Conservation (phyloP, 192 early-diverging fungal genomes). For the Cetraspora pellucida region DNA sequence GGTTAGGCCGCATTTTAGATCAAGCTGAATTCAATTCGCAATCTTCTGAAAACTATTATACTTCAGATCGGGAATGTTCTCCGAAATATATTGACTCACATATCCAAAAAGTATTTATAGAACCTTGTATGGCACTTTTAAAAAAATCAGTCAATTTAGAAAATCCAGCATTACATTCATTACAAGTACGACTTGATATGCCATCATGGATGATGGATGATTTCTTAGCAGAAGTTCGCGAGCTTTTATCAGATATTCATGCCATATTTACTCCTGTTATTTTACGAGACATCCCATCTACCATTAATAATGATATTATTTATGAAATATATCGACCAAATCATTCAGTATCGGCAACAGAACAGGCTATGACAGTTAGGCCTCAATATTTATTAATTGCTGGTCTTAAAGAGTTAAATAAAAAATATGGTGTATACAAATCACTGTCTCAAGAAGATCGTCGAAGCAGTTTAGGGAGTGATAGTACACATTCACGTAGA, state of each 20-base stretch:
- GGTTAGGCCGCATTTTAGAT: constrained; percentile 40
- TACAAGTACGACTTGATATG: constrained; percentile 41
- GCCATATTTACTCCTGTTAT: constrained; percentile 46
- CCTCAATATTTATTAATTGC: constrained; percentile 51
- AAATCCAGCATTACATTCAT: constrained; percentile 51
- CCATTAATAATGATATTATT: neutral
- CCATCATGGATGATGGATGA: constrained; percentile 62
- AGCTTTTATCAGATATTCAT: constrained; percentile 48
- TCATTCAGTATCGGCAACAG: constrained; percentile 14
- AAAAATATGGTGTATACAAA: constrained; percentile 36
- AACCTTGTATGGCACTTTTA: constrained; percentile 48
- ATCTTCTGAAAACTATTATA: constrained; percentile 33
- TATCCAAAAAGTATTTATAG: constrained; percentile 50
- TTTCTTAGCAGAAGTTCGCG: constrained; percentile 49
- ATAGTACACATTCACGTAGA: constrained; percentile 41
- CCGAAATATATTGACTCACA: neutral
- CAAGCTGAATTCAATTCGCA: constrained; percentile 30
- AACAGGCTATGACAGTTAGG: constrained; percentile 31
- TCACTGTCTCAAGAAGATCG: constrained; percentile 34
- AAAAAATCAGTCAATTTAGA: constrained; percentile 50
- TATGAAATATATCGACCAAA: constrained; percentile 47
- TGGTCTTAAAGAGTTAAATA: constrained; percentile 52
- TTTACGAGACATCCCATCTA: neutral
- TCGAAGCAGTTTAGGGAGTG: constrained; percentile 50
- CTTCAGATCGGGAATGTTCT: neutral